phyloP scores from a whole-genome alignment of 2,329 filamentous ascomycete genomes.

The Fusarium pininemorale region DNA sequence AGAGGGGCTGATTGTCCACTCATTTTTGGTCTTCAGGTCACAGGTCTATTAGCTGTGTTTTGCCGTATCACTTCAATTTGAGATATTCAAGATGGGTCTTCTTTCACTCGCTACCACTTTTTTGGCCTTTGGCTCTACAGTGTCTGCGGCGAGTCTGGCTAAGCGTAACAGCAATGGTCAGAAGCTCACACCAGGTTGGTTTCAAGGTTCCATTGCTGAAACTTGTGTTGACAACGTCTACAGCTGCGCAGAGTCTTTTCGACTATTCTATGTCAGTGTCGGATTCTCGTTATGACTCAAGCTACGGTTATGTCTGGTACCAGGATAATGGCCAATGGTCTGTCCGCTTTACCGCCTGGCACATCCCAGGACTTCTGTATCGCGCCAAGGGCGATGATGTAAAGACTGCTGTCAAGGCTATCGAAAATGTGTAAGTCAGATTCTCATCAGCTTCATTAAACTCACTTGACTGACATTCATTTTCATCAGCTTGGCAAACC shows the following conservation, averaged over 20 bases:
- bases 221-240: neutral
- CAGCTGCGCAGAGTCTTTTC: slow-evolving; percentile 3
- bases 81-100: slow-evolving; percentile 1
- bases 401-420: slow-evolving; percentile 2
- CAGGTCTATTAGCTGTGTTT: neutral
- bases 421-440: slow-evolving; percentile 10
- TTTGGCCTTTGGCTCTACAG: slow-evolving; percentile 1
- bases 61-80: neutral
- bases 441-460: accelerated
- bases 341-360: slow-evolving; percentile 55
- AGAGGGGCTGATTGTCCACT: neutral
- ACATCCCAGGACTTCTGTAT: slow-evolving; percentile 48
- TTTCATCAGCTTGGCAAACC: neutral
- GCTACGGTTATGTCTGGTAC: slow-evolving; percentile 55
- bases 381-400: neutral
- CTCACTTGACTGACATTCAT: neutral
- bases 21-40: neutral
- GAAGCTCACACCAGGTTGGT: slow-evolving; percentile 4
- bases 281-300: slow-evolving; percentile 52
- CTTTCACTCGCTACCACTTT: slow-evolving; percentile 14
- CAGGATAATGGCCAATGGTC: slow-evolving; percentile 54
- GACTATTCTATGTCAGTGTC: slow-evolving; percentile 50
- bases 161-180: slow-evolving; percentile 1
- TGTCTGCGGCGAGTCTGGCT: slow-evolving; percentile 1
- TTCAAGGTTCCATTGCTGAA: accelerated